Evolutionary conservation across 805 yeast genomes (phyloP).

Genomic region (Metschnikowia kofuensis): DNA sequence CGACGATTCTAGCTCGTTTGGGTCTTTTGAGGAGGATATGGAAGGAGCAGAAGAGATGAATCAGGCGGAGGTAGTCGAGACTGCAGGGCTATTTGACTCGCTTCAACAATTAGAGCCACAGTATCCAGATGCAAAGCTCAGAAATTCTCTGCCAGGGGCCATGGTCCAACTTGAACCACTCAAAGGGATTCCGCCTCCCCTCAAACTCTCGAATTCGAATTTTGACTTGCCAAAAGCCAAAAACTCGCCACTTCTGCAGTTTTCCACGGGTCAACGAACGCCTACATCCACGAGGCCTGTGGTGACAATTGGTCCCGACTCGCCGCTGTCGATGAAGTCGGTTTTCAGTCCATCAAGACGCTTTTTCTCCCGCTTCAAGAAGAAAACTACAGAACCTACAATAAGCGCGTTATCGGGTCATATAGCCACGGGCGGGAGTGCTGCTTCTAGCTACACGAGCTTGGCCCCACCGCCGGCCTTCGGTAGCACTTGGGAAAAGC

Average conservation of each 20-base stretch:
- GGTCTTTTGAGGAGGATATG: slow-evolving; percentile 20
- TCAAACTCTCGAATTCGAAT: slow-evolving; percentile 11
- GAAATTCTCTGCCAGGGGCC: slow-evolving; percentile 5
- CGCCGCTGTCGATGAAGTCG: slow-evolving; percentile 31
- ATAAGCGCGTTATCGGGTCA: slow-evolving; percentile 32
- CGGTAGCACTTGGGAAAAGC: slow-evolving; percentile 14
- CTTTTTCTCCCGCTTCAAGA: slow-evolving; percentile 30
- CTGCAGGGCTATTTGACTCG: slow-evolving; percentile 4
- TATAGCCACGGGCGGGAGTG: slow-evolving; percentile 3
- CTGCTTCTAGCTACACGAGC: slow-evolving; percentile 15
- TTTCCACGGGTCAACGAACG: slow-evolving; percentile 11
- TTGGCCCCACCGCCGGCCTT: slow-evolving; percentile 41
- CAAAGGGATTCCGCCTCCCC: slow-evolving; percentile 13
- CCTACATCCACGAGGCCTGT: slow-evolving; percentile 24
- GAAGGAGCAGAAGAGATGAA: not conserved
- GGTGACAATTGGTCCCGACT: slow-evolving; percentile 38
- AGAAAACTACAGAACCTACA: slow-evolving; percentile 21
- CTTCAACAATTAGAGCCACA: not conserved
- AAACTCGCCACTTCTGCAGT: slow-evolving; percentile 5
- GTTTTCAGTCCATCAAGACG: slow-evolving; percentile 40
- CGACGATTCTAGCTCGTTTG: slow-evolving; percentile 32
- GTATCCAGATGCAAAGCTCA: slow-evolving; percentile 1
- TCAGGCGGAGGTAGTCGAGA: slow-evolving; percentile 7
- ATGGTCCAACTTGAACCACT: not conserved
- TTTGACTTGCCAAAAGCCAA: slow-evolving; percentile 5